Percentiles rank a stretch among this genome's conserved stretches.
These are phyloP conservation scores for Saccharomyces hybrid DNA, from an alignment of 1,139 yeast species.

Conservation along the genomic window DNA sequence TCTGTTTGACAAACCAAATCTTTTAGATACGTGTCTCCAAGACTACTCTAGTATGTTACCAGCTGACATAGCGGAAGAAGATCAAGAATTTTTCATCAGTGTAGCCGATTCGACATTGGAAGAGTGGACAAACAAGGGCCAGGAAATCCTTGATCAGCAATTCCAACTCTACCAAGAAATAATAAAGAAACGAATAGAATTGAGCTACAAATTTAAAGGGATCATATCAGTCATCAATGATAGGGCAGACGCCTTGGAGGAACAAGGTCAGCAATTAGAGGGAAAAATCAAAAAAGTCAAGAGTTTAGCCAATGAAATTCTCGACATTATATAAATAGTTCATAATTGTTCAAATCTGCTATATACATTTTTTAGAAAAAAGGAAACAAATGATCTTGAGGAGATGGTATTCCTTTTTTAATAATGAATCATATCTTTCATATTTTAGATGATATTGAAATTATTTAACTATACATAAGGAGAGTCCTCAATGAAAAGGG, in stretches of 20 bases:
- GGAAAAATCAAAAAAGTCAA: slow-evolving; percentile 34
- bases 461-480: slow-evolving; percentile 1
- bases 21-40: slow-evolving; percentile 4
- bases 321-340: slow-evolving; percentile 20
- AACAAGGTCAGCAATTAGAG: slow-evolving; percentile 33
- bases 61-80: slow-evolving; percentile 16
- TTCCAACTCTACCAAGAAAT: slow-evolving; percentile 31
- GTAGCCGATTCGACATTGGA: slow-evolving; percentile 28
- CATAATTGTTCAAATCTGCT: slow-evolving; percentile 3
- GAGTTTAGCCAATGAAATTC: slow-evolving; percentile 37
- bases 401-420: neutral
- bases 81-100: slow-evolving; percentile 22
- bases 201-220: slow-evolving; percentile 34
- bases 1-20: slow-evolving; percentile 5
- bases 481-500: neutral
- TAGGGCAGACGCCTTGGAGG: slow-evolving; percentile 34
- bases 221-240: slow-evolving; percentile 34
- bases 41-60: slow-evolving; percentile 9
- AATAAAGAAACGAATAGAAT: slow-evolving; percentile 34
- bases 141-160: slow-evolving; percentile 15
- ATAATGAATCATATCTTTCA: neutral
- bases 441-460: neutral
- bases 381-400: slow-evolving; percentile 1
- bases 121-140: slow-evolving; percentile 37
- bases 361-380: neutral